These are phyloP conservation scores for Fusarium sp. DNA, from an alignment of 2,329 filamentous ascomycete species.

Conservation along the genomic window DNA sequence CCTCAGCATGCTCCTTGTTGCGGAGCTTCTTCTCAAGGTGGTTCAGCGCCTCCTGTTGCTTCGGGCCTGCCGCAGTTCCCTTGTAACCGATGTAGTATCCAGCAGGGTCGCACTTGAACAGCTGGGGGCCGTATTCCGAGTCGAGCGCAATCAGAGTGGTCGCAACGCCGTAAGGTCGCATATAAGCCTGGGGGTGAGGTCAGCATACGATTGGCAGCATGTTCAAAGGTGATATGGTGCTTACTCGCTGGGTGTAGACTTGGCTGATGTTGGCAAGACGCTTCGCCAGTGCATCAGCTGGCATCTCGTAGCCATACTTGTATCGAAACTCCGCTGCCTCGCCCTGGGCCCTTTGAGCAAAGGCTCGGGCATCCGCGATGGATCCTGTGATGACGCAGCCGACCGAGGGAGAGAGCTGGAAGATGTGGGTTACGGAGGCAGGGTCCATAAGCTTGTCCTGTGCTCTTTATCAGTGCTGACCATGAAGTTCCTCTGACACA, in stretches of 20 bases:
- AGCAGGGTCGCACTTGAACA: slow-evolving; percentile 98
- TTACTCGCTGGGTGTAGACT: slow-evolving; percentile 96
- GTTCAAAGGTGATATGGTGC: slow-evolving; percentile 44
- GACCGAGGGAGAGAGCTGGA: slow-evolving; percentile 94
- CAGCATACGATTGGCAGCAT: slow-evolving; percentile 39
- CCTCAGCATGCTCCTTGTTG: slow-evolving; percentile 95
- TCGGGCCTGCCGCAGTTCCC: slow-evolving; percentile 95
- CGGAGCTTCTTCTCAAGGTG: slow-evolving; percentile 99
- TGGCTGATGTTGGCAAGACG: slow-evolving; percentile 98
- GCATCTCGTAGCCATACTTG: slow-evolving; percentile 99
- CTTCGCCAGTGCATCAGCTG: slow-evolving; percentile 96
- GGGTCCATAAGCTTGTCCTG: slow-evolving; percentile 99
- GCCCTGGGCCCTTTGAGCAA: slow-evolving; percentile 90
- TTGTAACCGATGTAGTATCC: slow-evolving; percentile 99
- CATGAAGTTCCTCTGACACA: background rate
- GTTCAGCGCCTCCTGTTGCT: slow-evolving; percentile 98
- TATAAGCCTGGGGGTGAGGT: slow-evolving; percentile 77
- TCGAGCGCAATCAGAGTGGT: slow-evolving; percentile 96
- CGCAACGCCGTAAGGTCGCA: slow-evolving; percentile 96
- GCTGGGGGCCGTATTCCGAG: slow-evolving; percentile 89
- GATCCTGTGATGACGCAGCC: slow-evolving; percentile 99
- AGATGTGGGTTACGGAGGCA: slow-evolving; percentile 95
- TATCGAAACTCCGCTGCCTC: slow-evolving; percentile 98
- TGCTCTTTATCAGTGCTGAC: slow-evolving; percentile 42
- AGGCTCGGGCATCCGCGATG: slow-evolving; percentile 95